Evolutionary conservation across 2,329 filamentous ascomycete genomes (phyloP).

Genomic region (Ophiostoma angusticollis): DNA sequence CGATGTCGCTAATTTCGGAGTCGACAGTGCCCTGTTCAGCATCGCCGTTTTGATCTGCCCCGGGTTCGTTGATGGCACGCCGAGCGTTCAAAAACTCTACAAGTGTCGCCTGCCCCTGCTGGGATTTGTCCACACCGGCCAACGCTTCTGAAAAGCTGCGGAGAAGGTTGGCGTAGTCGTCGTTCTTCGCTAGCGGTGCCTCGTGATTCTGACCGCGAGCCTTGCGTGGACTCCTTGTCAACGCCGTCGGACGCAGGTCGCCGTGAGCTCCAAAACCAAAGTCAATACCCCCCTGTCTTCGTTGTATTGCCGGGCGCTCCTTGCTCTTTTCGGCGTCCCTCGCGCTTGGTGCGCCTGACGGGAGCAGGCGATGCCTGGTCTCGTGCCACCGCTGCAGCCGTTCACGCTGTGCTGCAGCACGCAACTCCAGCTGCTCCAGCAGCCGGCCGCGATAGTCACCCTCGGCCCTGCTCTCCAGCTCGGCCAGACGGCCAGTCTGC

Average conservation of each 20-base stretch:
- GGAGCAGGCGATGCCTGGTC: slow-evolving; percentile 38
- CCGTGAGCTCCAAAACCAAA: slow-evolving; percentile 43
- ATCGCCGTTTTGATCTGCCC: slow-evolving; percentile 7
- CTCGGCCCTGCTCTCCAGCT: slow-evolving; percentile 37
- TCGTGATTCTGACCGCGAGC: neutral
- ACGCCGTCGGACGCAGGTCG: slow-evolving; percentile 27
- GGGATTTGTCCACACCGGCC: slow-evolving; percentile 6
- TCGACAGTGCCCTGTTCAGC: slow-evolving; percentile 25
- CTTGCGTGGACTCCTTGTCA: slow-evolving; percentile 20
- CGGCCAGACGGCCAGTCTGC: slow-evolving; percentile 41
- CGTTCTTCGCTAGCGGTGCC: neutral
- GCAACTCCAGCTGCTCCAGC: slow-evolving; percentile 56
- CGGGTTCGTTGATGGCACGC: neutral
- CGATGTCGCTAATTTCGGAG: slow-evolving; percentile 41
- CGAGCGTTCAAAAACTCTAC: neutral
- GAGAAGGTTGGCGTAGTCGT: slow-evolving; percentile 33
- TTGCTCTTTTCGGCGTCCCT: slow-evolving; percentile 15
- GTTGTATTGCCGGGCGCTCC: slow-evolving; percentile 15
- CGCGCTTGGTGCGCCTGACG: slow-evolving; percentile 8
- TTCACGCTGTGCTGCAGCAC: slow-evolving; percentile 53
- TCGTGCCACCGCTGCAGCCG: slow-evolving; percentile 61
- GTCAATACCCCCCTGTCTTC: slow-evolving; percentile 34
- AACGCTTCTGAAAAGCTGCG: slow-evolving; percentile 30
- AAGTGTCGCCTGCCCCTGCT: slow-evolving; percentile 6
- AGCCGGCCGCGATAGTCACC: too few species aligned